Conservation (phyloP, 306 rosid genomes). For the Prunus padus region DNA sequence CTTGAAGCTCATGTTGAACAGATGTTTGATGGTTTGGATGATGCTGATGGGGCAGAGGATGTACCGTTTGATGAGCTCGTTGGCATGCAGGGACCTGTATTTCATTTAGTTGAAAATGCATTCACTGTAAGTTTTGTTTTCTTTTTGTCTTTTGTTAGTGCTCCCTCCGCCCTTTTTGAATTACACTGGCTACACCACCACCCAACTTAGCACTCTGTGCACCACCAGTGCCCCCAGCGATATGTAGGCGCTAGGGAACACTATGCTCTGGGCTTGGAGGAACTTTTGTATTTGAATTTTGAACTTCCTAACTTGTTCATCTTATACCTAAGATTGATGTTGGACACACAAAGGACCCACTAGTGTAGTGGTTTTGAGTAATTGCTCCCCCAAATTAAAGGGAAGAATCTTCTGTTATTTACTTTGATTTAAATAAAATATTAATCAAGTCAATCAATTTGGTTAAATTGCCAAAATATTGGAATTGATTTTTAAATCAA, state of each 20-base stretch:
- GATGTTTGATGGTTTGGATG: constrained; percentile 98
- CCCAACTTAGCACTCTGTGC: constrained; percentile 41
- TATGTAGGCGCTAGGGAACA: constrained; percentile 46
- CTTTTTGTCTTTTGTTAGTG: background rate
- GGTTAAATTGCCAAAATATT: too few species aligned
- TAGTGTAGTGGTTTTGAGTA: too few species aligned
- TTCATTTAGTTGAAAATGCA: constrained; percentile 98
- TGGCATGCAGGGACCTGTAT: constrained; percentile 99
- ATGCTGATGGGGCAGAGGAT: constrained; percentile 99
- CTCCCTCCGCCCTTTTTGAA: background rate
- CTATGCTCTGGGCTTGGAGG: constrained; percentile 59
- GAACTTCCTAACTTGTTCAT: too few species aligned
- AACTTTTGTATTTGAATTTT: constrained; percentile 57
- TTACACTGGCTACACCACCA: constrained; percentile 19
- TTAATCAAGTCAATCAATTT: too few species aligned
- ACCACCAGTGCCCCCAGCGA: constrained; percentile 26
- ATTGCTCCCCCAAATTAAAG: too few species aligned
- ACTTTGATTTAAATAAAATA: too few species aligned
- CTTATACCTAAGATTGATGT: too few species aligned
- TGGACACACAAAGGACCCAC: too few species aligned
- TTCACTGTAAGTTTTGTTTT: constrained; percentile 70
- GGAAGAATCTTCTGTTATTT: too few species aligned
- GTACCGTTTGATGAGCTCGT: constrained; percentile 99
- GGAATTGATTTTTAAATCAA: too few species aligned
- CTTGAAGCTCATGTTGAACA: constrained; percentile 99